phyloP scores from a whole-genome alignment of 2,329 filamentous ascomycete species.

The Penicillium palitans region DNA sequence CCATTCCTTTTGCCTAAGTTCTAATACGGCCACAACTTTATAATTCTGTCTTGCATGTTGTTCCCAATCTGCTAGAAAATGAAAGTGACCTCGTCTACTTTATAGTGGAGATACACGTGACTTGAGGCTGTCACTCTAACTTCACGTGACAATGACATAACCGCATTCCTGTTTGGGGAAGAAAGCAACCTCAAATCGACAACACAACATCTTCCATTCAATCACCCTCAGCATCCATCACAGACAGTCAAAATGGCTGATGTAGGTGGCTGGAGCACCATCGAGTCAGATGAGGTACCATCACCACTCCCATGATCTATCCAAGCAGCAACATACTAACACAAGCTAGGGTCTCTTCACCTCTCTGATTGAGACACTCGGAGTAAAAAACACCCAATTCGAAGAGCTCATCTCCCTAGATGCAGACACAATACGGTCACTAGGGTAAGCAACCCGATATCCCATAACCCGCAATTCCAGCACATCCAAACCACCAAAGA shows the following conservation, averaged over 20 bases:
- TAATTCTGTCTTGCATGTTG: not conserved
- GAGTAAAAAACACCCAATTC: constrained; percentile 91
- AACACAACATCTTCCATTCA: constrained; percentile 1
- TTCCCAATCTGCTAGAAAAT: not conserved
- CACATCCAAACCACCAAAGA: not conserved
- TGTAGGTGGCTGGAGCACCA: constrained; percentile 83
- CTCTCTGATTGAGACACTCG: constrained; percentile 87
- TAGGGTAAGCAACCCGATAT: constrained; percentile 37
- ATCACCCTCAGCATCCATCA: constrained; percentile 43
- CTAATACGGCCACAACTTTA: not conserved
- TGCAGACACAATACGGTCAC: constrained; percentile 55
- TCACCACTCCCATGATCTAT: constrained; percentile 3
- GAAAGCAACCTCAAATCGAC: constrained; percentile 3
- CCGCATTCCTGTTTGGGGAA: constrained; percentile 10
- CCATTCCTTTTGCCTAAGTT: not conserved
- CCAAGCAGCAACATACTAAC: constrained; percentile 10
- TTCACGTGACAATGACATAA: constrained; percentile 21
- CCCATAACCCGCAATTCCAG: not conserved
- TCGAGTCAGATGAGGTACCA: constrained; percentile 91
- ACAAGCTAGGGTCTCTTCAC: constrained; percentile 82
- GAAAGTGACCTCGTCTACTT: not conserved
- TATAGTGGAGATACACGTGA: not conserved
- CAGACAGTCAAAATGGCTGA: constrained; percentile 54
- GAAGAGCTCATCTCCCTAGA: constrained; percentile 94
- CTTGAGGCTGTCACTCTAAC: not conserved